These are phyloP conservation scores for Phalaenopsis equestris DNA, from an alignment of 106 monocot genomes.

Conservation along the genomic window DNA sequence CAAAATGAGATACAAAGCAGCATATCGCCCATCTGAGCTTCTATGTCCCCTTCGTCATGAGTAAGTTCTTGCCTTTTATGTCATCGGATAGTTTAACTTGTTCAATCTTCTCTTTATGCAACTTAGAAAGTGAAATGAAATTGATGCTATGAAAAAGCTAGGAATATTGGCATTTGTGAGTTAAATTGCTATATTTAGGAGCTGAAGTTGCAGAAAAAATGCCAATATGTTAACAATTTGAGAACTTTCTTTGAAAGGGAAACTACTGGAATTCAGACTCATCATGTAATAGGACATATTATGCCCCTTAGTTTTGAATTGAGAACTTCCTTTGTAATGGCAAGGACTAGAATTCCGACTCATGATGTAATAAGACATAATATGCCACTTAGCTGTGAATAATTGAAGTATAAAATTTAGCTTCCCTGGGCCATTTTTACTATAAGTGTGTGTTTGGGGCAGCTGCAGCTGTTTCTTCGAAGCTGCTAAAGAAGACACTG, in stretches of 20 bases:
- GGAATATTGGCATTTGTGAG: neutral
- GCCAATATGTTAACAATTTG: neutral
- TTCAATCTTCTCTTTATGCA: neutral
- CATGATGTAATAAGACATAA: neutral
- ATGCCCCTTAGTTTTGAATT: neutral
- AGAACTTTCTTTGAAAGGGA: neutral
- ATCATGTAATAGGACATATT: neutral
- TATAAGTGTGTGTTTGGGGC: too few species aligned
- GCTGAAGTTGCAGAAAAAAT: neutral
- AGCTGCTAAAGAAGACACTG: too few species aligned
- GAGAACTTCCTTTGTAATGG: neutral
- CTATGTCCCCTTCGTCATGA: conserved; percentile 88
- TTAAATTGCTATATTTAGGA: neutral
- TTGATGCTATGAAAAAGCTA: neutral
- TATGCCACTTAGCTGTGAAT: neutral
- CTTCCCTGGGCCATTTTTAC: neutral
- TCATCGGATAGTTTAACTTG: neutral
- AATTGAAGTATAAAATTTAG: neutral
- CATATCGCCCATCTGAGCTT: conserved; percentile 85
- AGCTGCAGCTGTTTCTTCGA: too few species aligned
- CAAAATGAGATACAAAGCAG: conserved; percentile 99
- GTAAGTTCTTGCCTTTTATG: conserved; percentile 27
- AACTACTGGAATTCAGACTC: neutral
- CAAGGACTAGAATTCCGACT: neutral
- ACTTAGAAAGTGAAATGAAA: neutral